Percentiles rank a stretch among this genome's conserved stretches.
Conservation (phyloP, 129 eudicot genomes). For the Chrysanthemum makinoi region DNA sequence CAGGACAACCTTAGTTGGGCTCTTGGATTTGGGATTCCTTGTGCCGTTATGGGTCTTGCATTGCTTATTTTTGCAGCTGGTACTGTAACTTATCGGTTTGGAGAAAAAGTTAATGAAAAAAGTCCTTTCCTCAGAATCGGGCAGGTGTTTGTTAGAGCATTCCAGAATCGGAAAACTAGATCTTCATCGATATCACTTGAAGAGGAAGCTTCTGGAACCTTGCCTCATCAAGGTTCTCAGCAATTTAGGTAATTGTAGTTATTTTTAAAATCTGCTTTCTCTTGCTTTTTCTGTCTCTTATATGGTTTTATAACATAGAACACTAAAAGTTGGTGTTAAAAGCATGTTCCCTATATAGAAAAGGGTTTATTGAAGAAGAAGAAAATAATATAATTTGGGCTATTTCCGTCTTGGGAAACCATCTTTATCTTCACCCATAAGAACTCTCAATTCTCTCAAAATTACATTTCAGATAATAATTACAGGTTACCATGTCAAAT, state of each 20-base stretch:
- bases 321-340: neutral
- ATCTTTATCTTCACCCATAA: neutral
- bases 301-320: neutral
- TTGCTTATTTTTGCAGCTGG: constrained; percentile 52
- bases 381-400: neutral
- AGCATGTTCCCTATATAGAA: no score
- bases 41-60: constrained; percentile 43
- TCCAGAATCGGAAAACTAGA: constrained; percentile 32
- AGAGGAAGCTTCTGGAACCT: constrained; percentile 44
- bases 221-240: constrained; percentile 42
- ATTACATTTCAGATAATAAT: neutral
- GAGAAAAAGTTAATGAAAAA: constrained; percentile 37
- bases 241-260: constrained; percentile 34
- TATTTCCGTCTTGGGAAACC: neutral
- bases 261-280: neutral
- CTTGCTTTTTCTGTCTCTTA: neutral
- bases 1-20: constrained; percentile 71
- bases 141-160: constrained; percentile 45
- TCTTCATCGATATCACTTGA: constrained; percentile 29
- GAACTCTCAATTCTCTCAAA: neutral
- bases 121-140: constrained; percentile 43
- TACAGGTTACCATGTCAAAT: constrained; percentile 1
- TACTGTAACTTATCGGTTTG: constrained; percentile 44
- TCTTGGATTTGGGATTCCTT: constrained; percentile 71
- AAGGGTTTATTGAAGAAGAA: no score